Percentiles rank a stretch among this genome's conserved stretches.
Evolutionary conservation across 345 rosid species (phyloP).

Genomic region (Populus ilicifolia): DNA sequence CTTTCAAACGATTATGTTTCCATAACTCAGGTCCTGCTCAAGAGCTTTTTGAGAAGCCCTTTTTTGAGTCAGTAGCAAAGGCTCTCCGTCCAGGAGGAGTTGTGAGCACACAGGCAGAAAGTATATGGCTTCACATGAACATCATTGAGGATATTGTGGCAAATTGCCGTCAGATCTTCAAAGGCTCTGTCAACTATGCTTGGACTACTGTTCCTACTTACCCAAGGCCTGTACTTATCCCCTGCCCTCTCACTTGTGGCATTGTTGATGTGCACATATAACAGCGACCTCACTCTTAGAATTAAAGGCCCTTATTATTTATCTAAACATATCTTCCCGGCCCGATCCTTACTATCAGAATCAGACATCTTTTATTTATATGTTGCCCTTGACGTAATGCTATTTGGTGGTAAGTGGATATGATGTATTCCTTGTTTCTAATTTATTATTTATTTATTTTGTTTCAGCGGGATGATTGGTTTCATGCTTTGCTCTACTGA

Average conservation of each 20-base stretch:
- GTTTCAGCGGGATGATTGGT: constrained; percentile 85
- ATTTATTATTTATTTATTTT: not conserved
- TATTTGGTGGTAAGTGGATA: not conserved
- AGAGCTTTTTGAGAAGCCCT: constrained; percentile 94
- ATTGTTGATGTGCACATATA: not conserved
- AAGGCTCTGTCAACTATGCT: constrained; percentile 92
- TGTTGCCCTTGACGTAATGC: not conserved
- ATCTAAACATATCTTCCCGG: not conserved
- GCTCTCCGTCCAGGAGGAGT: constrained; percentile 99
- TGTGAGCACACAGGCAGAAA: constrained; percentile 90
- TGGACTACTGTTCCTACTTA: constrained; percentile 99
- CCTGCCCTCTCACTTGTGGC: not conserved
- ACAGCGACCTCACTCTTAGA: not conserved
- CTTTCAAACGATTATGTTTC: not conserved
- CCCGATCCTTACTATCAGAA: not conserved
- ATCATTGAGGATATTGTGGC: constrained; percentile 84
- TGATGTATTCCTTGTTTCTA: not conserved
- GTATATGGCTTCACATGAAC: constrained; percentile 99
- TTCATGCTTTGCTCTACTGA: constrained; percentile 97
- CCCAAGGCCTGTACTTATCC: constrained; percentile 54
- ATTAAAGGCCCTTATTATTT: not conserved
- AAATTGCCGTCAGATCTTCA: constrained; percentile 81
- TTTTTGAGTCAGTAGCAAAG: constrained; percentile 70
- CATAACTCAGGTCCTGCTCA: constrained; percentile 74
- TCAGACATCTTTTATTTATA: not conserved